Conservation (phyloP, 2,329 filamentous ascomycete genomes). For the Pseudocercospora vitis region DNA sequence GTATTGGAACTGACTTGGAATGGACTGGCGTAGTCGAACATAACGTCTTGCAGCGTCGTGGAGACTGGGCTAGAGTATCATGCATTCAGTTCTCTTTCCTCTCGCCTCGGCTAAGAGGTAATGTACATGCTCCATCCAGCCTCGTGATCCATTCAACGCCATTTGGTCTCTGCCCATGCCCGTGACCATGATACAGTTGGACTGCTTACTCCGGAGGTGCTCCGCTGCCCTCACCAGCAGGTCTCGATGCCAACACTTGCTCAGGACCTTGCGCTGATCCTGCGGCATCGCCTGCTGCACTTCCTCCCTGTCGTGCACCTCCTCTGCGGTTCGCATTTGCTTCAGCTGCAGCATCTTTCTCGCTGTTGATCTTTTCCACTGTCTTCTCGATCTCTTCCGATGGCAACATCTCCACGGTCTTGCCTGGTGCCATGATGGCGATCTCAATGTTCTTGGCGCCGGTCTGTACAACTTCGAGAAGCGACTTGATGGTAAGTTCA, state of each 20-base stretch:
- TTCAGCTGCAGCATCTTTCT: constrained; percentile 86
- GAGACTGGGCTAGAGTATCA: background rate
- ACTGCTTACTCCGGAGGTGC: constrained; percentile 23
- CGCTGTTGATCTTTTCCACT: constrained; percentile 97
- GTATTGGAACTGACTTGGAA: no score
- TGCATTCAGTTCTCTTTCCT: constrained; percentile 4
- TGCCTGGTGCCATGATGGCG: constrained; percentile 92
- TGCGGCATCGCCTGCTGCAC: constrained; percentile 27
- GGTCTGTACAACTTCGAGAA: constrained; percentile 96
- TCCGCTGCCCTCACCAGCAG: constrained; percentile 36
- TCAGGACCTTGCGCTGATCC: constrained; percentile 33
- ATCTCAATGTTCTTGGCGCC: constrained; percentile 99
- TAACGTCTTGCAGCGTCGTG: no score
- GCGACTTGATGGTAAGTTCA: constrained; percentile 94
- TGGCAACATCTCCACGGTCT: constrained; percentile 87
- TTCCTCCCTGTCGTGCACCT: constrained; percentile 53
- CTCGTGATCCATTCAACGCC: background rate
- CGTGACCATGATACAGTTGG: background rate
- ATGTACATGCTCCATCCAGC: constrained; percentile 1
- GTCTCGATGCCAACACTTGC: constrained; percentile 38
- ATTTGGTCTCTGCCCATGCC: background rate
- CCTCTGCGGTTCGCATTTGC: constrained; percentile 82
- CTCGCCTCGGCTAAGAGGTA: background rate
- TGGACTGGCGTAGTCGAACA: no score
- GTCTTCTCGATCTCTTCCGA: constrained; percentile 95